phyloP scores from a whole-genome alignment of 164 flowering plant species.

The Aristolochia californica region DNA sequence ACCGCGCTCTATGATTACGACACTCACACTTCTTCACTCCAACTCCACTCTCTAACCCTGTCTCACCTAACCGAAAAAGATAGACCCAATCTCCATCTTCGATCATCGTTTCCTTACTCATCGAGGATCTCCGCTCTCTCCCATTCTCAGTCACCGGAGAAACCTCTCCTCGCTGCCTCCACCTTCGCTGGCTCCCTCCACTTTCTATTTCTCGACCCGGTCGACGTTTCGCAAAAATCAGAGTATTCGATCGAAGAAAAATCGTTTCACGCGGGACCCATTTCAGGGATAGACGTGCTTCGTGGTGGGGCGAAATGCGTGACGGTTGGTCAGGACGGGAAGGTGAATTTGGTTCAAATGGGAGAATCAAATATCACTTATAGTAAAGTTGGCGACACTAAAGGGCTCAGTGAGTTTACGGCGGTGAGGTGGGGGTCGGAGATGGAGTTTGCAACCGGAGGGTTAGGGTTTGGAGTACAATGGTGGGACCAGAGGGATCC shows the following conservation, averaged over 20 bases:
- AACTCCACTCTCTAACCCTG: constrained; percentile 38
- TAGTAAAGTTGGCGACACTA: constrained; percentile 44
- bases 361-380: constrained; percentile 24
- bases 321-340: constrained; percentile 73
- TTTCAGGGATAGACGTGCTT: constrained; percentile 46
- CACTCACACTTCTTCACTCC: constrained; percentile 38
- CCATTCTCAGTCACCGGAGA: constrained; percentile 20
- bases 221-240: constrained; percentile 21
- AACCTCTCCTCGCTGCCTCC: constrained; percentile 57
- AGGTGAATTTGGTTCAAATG: constrained; percentile 50
- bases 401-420: constrained; percentile 59
- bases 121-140: constrained; percentile 53
- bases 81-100: constrained; percentile 17
- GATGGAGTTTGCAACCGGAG: constrained; percentile 78
- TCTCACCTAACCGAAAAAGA: constrained; percentile 1
- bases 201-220: constrained; percentile 24
- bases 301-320: constrained; percentile 49
- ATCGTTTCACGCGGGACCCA: constrained; percentile 40
- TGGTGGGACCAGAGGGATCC: constrained; percentile 93
- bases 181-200: constrained; percentile 52
- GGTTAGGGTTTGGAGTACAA: constrained; percentile 63
- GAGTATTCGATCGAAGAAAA: constrained; percentile 27
- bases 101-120: constrained; percentile 30
- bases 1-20: constrained; percentile 48
- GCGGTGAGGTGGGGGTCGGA: constrained; percentile 84